Evolutionary conservation across 2,329 filamentous ascomycete genomes (phyloP).

Genomic region (Nothophaeocryptopus gaeumannii): DNA sequence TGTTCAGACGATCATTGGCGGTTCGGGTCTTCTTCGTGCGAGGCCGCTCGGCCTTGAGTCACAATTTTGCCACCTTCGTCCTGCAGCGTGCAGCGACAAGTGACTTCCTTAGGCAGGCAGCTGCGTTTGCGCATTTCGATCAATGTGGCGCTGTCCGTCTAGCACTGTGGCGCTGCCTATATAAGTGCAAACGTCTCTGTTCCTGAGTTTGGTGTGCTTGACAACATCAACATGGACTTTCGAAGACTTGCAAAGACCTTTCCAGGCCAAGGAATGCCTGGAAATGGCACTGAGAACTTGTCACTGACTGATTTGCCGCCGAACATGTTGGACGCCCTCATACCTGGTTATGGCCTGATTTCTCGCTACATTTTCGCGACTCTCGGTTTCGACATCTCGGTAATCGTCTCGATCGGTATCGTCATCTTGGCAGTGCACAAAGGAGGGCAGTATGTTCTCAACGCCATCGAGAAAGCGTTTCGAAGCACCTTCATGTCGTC

Average conservation of each 20-base stretch:
- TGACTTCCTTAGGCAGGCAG: conserved; percentile 2
- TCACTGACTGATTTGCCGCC: conserved; percentile 40
- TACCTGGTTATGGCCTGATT: conserved; percentile 51
- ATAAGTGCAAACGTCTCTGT: neutral
- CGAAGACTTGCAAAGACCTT: conserved; percentile 25
- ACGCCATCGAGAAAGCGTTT: conserved; percentile 33
- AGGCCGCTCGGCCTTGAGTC: neutral
- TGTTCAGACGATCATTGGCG: no score
- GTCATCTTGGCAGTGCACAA: conserved; percentile 43
- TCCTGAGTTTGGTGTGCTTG: neutral
- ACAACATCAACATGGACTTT: conserved; percentile 27
- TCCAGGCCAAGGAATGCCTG: conserved; percentile 3
- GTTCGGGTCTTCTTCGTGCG: no score
- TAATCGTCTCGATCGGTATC: conserved; percentile 45
- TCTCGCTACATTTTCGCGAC: conserved; percentile 43
- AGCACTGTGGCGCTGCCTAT: neutral
- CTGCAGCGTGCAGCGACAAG: neutral
- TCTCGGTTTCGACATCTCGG: conserved; percentile 49
- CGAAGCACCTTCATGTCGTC: conserved; percentile 41
- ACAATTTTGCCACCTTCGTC: neutral
- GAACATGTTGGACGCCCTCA: conserved; percentile 49
- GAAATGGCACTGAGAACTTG: conserved; percentile 18
- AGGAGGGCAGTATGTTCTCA: conserved; percentile 38
- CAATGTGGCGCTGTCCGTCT: neutral
- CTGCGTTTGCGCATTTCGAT: neutral